Conservation (phyloP, 2,329 filamentous ascomycete genomes). For the Colletotrichum musae region DNA sequence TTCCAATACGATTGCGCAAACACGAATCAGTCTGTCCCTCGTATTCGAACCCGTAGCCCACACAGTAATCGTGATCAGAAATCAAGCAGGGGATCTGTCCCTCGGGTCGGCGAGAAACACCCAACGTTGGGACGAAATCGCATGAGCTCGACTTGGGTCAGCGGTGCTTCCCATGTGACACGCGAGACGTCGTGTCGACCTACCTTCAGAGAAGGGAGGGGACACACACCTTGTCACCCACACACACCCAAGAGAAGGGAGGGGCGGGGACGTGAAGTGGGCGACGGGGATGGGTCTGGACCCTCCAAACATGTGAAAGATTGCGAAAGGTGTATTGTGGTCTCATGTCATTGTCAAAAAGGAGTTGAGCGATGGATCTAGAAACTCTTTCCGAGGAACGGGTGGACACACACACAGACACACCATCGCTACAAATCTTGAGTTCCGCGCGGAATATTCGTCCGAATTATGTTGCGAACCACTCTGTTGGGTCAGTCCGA, state of each 20-base stretch:
- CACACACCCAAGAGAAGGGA: not conserved
- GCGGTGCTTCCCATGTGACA: conserved; percentile 1
- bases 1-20: too few relatives aligned
- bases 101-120: not conserved
- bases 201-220: not conserved
- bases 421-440: not conserved
- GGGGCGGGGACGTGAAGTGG: not conserved
- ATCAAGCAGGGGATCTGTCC: not conserved
- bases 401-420: not conserved
- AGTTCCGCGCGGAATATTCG: not conserved
- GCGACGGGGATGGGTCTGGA: not conserved
- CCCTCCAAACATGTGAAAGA: conserved; percentile 6
- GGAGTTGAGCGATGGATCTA: not conserved
- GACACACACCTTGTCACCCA: too few relatives aligned
- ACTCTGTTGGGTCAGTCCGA: conserved; percentile 5
- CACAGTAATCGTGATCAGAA: conserved; percentile 7
- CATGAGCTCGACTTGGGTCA: not conserved
- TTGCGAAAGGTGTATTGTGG: not conserved
- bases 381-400: not conserved
- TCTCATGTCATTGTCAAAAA: not conserved
- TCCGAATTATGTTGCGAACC: conserved; percentile 25
- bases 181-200: not conserved
- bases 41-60: not conserved
- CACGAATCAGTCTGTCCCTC: not conserved
- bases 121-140: not conserved